A percentile compares a stretch with the other conserved stretches of the same genome.
These are phyloP conservation scores for Rhinocladiella similis DNA, from an alignment of 2,329 filamentous ascomycete species.

Conservation along the genomic window DNA sequence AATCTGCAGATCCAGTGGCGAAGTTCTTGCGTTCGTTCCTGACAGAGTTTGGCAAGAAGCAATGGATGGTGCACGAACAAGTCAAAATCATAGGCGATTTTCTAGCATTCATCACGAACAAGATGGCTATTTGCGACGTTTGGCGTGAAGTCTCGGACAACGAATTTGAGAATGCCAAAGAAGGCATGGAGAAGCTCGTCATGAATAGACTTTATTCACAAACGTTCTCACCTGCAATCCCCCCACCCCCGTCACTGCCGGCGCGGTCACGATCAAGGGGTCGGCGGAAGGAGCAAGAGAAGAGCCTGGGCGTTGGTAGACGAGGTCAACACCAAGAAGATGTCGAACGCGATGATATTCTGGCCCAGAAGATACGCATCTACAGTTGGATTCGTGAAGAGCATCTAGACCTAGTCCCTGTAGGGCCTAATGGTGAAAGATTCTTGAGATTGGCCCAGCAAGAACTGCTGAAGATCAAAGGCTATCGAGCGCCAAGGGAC, in stretches of 20 bases:
- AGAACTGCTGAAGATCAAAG: slow-evolving; percentile 94
- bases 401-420: slow-evolving; percentile 85
- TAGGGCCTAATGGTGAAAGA: slow-evolving; percentile 81
- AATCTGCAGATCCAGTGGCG: slow-evolving; percentile 96
- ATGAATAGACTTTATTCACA: slow-evolving; percentile 97
- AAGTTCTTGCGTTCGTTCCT: slow-evolving; percentile 94
- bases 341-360: slow-evolving; percentile 91
- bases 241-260: slow-evolving; percentile 72
- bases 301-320: slow-evolving; percentile 74
- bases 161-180: slow-evolving; percentile 96
- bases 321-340: slow-evolving; percentile 97
- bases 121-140: slow-evolving; percentile 96
- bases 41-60: slow-evolving; percentile 90
- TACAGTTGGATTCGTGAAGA: slow-evolving; percentile 94
- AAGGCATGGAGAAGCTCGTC: slow-evolving; percentile 99
- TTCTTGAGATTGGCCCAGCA: slow-evolving; percentile 89
- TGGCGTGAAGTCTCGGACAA: slow-evolving; percentile 95
- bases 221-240: slow-evolving; percentile 93
- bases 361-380: slow-evolving; percentile 94
- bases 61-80: slow-evolving; percentile 99
- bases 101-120: slow-evolving; percentile 92
- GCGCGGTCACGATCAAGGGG: slow-evolving; percentile 60
- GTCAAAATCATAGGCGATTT: slow-evolving; percentile 99
- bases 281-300: slow-evolving; percentile 67
- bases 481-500: slow-evolving; percentile 92